Percentiles rank a stretch among this genome's conserved stretches.
phyloP scores from a whole-genome alignment of 2,329 filamentous ascomycete genomes.

The Alternaria ventricosa region DNA sequence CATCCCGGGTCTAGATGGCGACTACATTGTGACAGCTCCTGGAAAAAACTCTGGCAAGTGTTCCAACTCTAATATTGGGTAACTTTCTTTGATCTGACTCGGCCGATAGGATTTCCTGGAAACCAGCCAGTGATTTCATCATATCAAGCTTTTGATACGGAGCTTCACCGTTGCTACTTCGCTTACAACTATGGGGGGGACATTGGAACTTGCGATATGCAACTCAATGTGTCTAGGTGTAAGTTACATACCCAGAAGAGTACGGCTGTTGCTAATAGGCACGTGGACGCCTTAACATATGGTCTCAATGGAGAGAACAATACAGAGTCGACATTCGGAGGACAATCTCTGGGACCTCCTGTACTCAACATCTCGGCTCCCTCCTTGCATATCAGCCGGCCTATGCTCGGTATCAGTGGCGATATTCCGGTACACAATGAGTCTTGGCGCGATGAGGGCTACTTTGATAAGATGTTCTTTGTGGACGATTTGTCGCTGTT shows the following conservation, averaged over 20 bases:
- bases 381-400: background rate
- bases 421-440: too few relatives aligned
- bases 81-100: background rate
- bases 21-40: constrained; percentile 4
- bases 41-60: background rate
- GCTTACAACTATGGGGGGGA: background rate
- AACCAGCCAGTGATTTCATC: background rate
- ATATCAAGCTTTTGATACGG: background rate
- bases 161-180: background rate
- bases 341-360: background rate
- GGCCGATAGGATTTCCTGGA: background rate
- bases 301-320: background rate
- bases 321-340: constrained; percentile 8
- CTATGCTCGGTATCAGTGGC: too few relatives aligned
- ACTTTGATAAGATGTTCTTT: too few relatives aligned
- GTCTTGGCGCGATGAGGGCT: too few relatives aligned
- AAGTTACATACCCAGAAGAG: background rate
- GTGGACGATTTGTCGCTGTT: background rate
- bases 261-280: background rate
- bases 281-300: background rate
- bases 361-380: constrained; percentile 14
- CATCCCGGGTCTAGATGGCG: background rate
- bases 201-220: background rate
- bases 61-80: background rate
- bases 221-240: background rate